These are phyloP conservation scores for Nemophila menziesii DNA, from an alignment of 257 asterid genomes.

Conservation along the genomic window DNA sequence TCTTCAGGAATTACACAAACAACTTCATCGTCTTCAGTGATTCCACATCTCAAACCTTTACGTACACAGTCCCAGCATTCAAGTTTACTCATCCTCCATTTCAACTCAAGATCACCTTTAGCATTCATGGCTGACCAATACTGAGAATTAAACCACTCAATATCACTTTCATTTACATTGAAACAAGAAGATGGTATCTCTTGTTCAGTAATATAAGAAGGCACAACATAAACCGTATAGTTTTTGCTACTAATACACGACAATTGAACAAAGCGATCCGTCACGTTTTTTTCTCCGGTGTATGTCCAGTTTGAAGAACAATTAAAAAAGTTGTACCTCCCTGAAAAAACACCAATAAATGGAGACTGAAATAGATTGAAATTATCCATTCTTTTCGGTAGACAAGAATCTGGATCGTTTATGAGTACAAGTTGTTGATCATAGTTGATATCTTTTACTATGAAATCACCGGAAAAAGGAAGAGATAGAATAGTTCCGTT, in stretches of 20 bases:
- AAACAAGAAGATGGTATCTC: constrained; percentile 28
- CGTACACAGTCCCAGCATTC: constrained; percentile 46
- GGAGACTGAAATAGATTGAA: constrained; percentile 33
- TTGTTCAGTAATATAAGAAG: constrained; percentile 4
- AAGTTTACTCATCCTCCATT: constrained; percentile 35
- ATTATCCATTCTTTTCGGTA: constrained; percentile 37
- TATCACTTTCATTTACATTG: constrained; percentile 15
- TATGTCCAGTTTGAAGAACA: constrained; percentile 33
- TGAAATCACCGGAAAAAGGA: constrained; percentile 58
- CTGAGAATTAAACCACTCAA: constrained; percentile 19
- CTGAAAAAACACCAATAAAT: constrained; percentile 19
- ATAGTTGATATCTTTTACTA: constrained; percentile 55
- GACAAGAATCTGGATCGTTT: constrained; percentile 51
- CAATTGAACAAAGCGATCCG: constrained; percentile 17
- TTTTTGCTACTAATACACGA: constrained; percentile 32
- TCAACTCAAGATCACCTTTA: constrained; percentile 38
- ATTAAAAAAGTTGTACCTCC: constrained; percentile 33
- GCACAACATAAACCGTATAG: constrained; percentile 29
- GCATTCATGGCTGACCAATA: constrained; percentile 26
- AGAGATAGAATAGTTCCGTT: constrained; percentile 41
- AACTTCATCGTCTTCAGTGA: constrained; percentile 16
- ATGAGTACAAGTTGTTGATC: constrained; percentile 28
- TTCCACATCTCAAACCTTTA: constrained; percentile 6
- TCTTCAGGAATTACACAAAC: constrained; percentile 25
- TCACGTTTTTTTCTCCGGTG: neutral